These are phyloP conservation scores for Aspergillus incahuasiensis DNA, from an alignment of 495 filamentous ascomycete genomes.

Conservation along the genomic window DNA sequence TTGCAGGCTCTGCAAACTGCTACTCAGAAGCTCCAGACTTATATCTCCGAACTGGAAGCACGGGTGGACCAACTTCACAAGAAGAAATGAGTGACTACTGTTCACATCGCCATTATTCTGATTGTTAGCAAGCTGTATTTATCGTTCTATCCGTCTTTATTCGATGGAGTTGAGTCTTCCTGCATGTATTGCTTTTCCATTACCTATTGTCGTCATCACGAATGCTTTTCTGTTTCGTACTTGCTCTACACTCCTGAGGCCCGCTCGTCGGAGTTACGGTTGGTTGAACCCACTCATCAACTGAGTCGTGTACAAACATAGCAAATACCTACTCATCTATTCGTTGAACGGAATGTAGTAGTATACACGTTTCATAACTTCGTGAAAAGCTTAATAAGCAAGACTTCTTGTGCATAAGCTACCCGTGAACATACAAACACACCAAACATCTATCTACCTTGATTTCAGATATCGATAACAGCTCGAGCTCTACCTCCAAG, in stretches of 20 bases:
- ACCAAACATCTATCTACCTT: neutral
- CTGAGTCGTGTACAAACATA: neutral
- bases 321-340: conserved; percentile 1
- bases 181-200: neutral
- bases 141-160: neutral
- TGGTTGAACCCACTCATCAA: neutral
- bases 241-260: neutral
- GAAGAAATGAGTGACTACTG: conserved; percentile 31
- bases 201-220: neutral
- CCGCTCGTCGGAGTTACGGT: neutral
- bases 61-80: conserved; percentile 67
- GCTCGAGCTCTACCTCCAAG: neutral
- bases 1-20: conserved; percentile 78
- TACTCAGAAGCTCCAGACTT: conserved; percentile 77
- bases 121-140: neutral
- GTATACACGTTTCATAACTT: neutral
- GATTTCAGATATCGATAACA: neutral
- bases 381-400: neutral
- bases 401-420: neutral
- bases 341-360: neutral
- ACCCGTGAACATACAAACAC: neutral
- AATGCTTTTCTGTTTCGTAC: neutral
- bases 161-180: neutral
- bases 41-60: conserved; percentile 76
- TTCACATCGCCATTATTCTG: neutral